Evolutionary conservation across 345 rosid genomes (phyloP), one percentile per base, ranked within the genome.

Genomic region (Euphorbia pulcherrima): DNA sequence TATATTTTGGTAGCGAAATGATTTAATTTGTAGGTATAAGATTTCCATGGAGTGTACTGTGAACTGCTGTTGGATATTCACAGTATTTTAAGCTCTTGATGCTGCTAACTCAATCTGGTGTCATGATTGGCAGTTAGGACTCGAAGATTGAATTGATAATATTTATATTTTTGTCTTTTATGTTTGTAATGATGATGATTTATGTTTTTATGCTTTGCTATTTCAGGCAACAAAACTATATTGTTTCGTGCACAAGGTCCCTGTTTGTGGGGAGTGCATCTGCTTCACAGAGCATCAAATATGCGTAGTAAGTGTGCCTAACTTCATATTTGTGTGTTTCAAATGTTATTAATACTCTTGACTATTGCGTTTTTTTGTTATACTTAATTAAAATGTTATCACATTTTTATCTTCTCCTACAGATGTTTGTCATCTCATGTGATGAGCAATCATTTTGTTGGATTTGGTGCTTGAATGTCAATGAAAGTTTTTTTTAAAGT

Each of bases 231-330:
- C 98, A 6, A 93, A 90, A 79, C 72, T 93, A 35, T 93, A 93
- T 74, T 93, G 98, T 79, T 93, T 90, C 68, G 98, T 93, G 71
- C 98, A 93, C 84, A 93, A 93, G 82, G 96, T 87, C 68, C 97
- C 98, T 30, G 96, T 93, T 71, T 93, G 98, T 35, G 97, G 98
- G 30, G 98, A 93, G 77, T 93, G 98, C 76, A 77, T 95, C 72
- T 92, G 98, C 80, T 92, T 86, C 77, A 87, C 88, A 6, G 99
- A 95, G 89, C 99, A 92, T 80, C 94, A 83, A 77, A 85, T 85
- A 66, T 95, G 99, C 14, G 99, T 92, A 80, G 99, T 95, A 84
- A 72, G 9, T 62, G n/a, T 52, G 7, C 10, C 24, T 6, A 56
- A 21, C 50, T 57, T 29, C 12, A 35, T 54, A 10, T 35, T 30